Conservation (phyloP, 306 rosid genomes). For the Glycine soja region DNA sequence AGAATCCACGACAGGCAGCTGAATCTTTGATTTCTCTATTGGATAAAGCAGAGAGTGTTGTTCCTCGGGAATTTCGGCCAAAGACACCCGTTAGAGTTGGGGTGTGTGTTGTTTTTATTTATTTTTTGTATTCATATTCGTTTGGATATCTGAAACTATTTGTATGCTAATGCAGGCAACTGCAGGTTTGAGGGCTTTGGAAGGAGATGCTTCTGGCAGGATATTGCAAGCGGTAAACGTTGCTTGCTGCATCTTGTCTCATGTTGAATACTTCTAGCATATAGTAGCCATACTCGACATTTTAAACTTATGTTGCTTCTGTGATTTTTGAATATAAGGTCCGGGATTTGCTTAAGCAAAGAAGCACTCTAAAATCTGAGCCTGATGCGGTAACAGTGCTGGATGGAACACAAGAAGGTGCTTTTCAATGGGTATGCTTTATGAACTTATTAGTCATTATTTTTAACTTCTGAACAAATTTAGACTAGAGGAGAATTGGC, state of each 20-base stretch:
- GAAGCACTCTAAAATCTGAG: slow-evolving; percentile 64
- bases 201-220: slow-evolving; percentile 73
- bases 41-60: slow-evolving; percentile 70
- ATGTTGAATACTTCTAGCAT: slow-evolving; percentile 18
- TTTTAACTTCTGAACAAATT: slow-evolving; percentile 25
- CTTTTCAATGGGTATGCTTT: slow-evolving; percentile 85
- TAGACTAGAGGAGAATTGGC: slow-evolving; percentile 15
- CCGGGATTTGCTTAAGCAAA: slow-evolving; percentile 70
- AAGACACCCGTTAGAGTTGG: slow-evolving; percentile 91
- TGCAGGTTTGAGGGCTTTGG: slow-evolving; percentile 85
- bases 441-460: neutral
- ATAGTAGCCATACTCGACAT: neutral
- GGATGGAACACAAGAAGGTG: slow-evolving; percentile 94
- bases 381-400: slow-evolving; percentile 71
- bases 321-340: slow-evolving; percentile 59
- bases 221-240: slow-evolving; percentile 80
- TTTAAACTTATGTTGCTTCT: slow-evolving; percentile 27
- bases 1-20: slow-evolving; percentile 71
- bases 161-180: slow-evolving; percentile 71
- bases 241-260: slow-evolving; percentile 22
- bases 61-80: slow-evolving; percentile 69
- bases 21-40: slow-evolving; percentile 71
- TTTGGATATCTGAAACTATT: slow-evolving; percentile 6
- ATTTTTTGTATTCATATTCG: neutral
- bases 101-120: slow-evolving; percentile 51